phyloP scores from a whole-genome alignment of 1,284 basidiomycete species.

The Trichosporon coremiiforme region DNA sequence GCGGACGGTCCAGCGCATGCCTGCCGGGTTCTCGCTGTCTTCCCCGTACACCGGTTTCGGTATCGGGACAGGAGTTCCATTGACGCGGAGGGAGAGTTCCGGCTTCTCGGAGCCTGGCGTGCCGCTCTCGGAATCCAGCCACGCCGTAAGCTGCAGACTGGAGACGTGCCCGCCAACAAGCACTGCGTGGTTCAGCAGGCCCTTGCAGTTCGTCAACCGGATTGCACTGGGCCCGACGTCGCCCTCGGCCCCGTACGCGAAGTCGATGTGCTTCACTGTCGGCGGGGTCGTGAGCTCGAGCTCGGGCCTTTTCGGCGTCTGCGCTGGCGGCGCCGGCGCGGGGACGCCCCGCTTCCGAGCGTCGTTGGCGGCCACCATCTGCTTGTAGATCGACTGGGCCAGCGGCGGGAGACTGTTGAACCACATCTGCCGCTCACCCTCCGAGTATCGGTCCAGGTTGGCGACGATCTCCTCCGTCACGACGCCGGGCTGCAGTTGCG shows the following conservation, averaged over 20 bases:
- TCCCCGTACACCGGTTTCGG: conserved; percentile 20
- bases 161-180: conserved; percentile 31
- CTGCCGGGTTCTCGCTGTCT: conserved; percentile 34
- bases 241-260: conserved; percentile 21
- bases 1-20: conserved; percentile 46
- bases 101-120: conserved; percentile 26
- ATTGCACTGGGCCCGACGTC: conserved; percentile 34
- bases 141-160: conserved; percentile 32
- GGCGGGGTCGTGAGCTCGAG: conserved; percentile 6
- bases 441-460: conserved; percentile 46
- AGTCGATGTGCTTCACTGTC: conserved; percentile 31
- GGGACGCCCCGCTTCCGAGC: conserved; percentile 38
- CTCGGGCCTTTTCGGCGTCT: background rate
- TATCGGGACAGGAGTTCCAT: conserved; percentile 35
- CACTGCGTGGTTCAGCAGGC: conserved; percentile 50
- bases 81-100: conserved; percentile 42
- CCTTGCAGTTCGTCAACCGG: conserved; percentile 47
- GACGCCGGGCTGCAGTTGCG: conserved; percentile 47
- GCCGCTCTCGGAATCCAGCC: conserved; percentile 38
- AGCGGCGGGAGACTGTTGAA: conserved; percentile 40
- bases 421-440: conserved; percentile 51
- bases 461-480: conserved; percentile 53
- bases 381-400: conserved; percentile 42
- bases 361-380: conserved; percentile 42
- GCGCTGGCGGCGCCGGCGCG: conserved; percentile 16